Conservation (phyloP, 805 yeast species). For the Ogataea saltuana region DNA sequence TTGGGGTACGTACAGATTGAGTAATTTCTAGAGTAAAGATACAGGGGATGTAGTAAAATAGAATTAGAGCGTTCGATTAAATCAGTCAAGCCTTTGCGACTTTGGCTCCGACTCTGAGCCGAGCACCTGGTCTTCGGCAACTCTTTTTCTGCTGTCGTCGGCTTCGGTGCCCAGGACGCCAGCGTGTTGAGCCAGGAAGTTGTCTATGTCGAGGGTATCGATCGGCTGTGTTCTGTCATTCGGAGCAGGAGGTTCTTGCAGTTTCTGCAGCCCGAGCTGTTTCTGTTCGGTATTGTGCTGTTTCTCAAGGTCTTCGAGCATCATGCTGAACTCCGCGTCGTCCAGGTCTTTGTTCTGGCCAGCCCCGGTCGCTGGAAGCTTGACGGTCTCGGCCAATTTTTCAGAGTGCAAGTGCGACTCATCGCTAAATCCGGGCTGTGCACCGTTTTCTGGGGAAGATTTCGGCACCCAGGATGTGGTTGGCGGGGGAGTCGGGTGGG, state of each 20-base stretch:
- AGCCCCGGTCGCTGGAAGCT: not conserved
- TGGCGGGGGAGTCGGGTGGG: slow-evolving; percentile 23
- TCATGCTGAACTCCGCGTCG: slow-evolving; percentile 24
- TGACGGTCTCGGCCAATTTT: not conserved
- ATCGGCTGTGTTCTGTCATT: slow-evolving; percentile 23
- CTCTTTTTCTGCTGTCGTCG: slow-evolving; percentile 9
- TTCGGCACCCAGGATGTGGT: slow-evolving; percentile 7
- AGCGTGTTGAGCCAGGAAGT: slow-evolving; percentile 26
- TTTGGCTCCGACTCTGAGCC: slow-evolving; percentile 12
- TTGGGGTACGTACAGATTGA: no score
- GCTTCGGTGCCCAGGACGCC: slow-evolving; percentile 7
- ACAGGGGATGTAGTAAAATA: slow-evolving; percentile 2
- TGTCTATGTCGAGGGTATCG: slow-evolving; percentile 20
- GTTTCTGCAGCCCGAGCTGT: slow-evolving; percentile 5
- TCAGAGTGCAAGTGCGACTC: slow-evolving; percentile 1
- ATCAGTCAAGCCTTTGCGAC: slow-evolving; percentile 10
- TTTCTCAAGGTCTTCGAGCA: slow-evolving; percentile 25
- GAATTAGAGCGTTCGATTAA: not conserved
- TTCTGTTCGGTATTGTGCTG: slow-evolving; percentile 19
- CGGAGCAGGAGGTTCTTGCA: slow-evolving; percentile 11
- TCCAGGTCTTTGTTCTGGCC: slow-evolving; percentile 11
- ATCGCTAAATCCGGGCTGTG: slow-evolving; percentile 3
- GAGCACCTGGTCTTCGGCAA: not conserved
- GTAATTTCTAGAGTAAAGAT: slow-evolving; percentile 3
- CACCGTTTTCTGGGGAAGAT: not conserved